Evolutionary conservation across 257 asterid genomes (phyloP).

Genomic region (Nicotiana sylvestris): DNA sequence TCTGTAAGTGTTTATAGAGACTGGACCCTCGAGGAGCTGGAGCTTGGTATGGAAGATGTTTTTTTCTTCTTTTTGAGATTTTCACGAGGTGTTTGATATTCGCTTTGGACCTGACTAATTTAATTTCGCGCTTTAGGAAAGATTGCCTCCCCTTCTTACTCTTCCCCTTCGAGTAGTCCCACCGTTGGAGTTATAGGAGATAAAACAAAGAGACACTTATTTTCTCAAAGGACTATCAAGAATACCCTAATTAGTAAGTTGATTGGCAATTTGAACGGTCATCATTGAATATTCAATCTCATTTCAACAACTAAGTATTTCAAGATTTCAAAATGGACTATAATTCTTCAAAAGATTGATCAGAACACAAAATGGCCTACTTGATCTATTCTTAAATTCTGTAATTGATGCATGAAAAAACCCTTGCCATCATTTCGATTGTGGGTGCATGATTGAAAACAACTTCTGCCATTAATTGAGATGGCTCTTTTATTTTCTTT

Average conservation of each 20-base stretch:
- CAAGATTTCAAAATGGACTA: neutral
- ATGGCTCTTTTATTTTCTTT: neutral
- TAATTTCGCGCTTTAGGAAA: too few relatives aligned
- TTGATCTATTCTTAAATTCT: neutral
- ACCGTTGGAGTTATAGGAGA: neutral
- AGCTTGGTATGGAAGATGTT: too few relatives aligned
- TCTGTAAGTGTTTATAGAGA: too few relatives aligned
- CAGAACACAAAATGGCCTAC: neutral
- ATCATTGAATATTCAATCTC: neutral
- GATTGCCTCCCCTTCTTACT: too few relatives aligned
- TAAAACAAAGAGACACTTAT: neutral
- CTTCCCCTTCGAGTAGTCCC: neutral
- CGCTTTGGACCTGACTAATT: too few relatives aligned
- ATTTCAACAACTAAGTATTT: neutral
- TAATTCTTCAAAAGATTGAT: neutral
- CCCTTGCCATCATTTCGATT: slow-evolving; percentile 10
- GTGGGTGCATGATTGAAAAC: slow-evolving; percentile 16
- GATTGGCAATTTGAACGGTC: neutral
- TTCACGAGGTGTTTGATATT: too few relatives aligned
- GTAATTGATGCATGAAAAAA: slow-evolving; percentile 12
- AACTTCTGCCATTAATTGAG: neutral
- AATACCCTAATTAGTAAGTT: neutral
- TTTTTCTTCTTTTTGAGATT: too few relatives aligned
- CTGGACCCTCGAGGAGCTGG: too few relatives aligned
- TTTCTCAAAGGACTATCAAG: neutral